Conservation (phyloP, 2,329 filamentous ascomycete genomes). For the Chaetomium strumarium region DNA sequence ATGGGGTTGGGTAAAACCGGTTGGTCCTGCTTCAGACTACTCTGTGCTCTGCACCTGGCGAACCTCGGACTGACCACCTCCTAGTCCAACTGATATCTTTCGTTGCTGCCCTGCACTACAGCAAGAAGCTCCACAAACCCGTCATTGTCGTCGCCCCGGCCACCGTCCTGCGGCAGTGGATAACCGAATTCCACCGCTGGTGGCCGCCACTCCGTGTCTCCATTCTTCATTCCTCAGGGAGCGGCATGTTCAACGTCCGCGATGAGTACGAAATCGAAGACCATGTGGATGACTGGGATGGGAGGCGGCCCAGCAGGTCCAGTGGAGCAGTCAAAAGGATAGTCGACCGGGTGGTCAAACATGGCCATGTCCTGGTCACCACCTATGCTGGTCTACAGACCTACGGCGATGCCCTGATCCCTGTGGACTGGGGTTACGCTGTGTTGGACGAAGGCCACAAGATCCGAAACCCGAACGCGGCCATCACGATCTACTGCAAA, state of each 20-base stretch:
- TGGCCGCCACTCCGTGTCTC: conserved; percentile 98
- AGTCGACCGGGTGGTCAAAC: conserved; percentile 70
- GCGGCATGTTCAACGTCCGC: conserved; percentile 83
- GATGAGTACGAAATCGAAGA: conserved; percentile 55
- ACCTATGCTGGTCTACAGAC: conserved; percentile 95
- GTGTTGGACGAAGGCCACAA: conserved; percentile 97
- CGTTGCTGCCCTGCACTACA: conserved; percentile 86
- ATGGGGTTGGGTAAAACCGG: conserved; percentile 96
- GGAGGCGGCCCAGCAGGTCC: conserved; percentile 40
- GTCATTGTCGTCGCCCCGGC: conserved; percentile 90
- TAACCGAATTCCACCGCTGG: conserved; percentile 97
- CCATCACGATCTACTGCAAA: conserved; percentile 93
- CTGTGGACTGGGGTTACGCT: conserved; percentile 85
- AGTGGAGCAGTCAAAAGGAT: conserved; percentile 71
- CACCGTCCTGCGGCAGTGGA: conserved; percentile 95
- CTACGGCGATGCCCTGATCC: conserved; percentile 75
- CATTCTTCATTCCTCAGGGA: conserved; percentile 90
- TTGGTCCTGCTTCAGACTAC: conserved; percentile 10
- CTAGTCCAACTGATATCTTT: conserved; percentile 62
- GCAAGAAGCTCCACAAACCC: conserved; percentile 74
- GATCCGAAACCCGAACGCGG: conserved; percentile 92
- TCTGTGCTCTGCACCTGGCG: background rate
- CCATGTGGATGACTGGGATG: conserved; percentile 46
- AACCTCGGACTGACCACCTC: conserved; percentile 4
- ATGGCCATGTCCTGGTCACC: conserved; percentile 90